phyloP scores from a whole-genome alignment of 1,284 basidiomycete species.

The Puccinia hordei region DNA sequence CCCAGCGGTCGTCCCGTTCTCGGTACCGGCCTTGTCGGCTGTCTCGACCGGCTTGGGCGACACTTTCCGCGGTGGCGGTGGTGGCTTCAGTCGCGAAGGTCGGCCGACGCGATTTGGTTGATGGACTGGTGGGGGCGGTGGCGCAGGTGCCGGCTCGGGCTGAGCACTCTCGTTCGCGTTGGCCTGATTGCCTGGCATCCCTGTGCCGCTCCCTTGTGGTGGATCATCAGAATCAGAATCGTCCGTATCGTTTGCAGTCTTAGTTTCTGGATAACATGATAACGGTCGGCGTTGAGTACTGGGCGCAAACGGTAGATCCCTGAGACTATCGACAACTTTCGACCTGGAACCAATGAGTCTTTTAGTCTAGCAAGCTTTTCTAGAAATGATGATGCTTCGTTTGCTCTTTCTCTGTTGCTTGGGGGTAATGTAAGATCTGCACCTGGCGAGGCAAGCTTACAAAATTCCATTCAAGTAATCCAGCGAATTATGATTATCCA shows the following conservation, averaged over 20 bases:
- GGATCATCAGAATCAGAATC: slow-evolving; percentile 41
- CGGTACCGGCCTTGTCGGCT: neutral
- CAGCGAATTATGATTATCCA: slow-evolving; percentile 87
- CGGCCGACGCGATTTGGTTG: slow-evolving; percentile 33
- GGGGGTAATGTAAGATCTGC: neutral
- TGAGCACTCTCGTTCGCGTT: neutral
- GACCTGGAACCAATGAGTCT: slow-evolving; percentile 61
- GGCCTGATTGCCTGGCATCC: neutral
- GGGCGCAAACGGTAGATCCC: slow-evolving; percentile 76
- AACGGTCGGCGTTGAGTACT: slow-evolving; percentile 66
- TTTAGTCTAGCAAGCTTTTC: slow-evolving; percentile 2
- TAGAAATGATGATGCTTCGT: neutral
- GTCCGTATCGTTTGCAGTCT: slow-evolving; percentile 17
- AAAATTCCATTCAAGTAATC: slow-evolving; percentile 81
- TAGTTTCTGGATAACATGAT: slow-evolving; percentile 41
- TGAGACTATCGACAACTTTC: slow-evolving; percentile 75
- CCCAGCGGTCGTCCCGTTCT: neutral
- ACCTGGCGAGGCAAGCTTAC: slow-evolving; percentile 60
- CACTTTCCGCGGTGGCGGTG: slow-evolving; percentile 23
- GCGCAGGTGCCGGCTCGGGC: slow-evolving; percentile 10
- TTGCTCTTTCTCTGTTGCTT: neutral
- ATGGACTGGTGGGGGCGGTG: slow-evolving; percentile 17
- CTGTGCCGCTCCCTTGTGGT: neutral
- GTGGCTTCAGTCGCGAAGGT: slow-evolving; percentile 30
- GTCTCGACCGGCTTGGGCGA: slow-evolving; percentile 38